Evolutionary conservation across 2,329 filamentous ascomycete genomes (phyloP), one percentile per base, ranked within the genome.

Genomic region (Penicillium sp.): DNA sequence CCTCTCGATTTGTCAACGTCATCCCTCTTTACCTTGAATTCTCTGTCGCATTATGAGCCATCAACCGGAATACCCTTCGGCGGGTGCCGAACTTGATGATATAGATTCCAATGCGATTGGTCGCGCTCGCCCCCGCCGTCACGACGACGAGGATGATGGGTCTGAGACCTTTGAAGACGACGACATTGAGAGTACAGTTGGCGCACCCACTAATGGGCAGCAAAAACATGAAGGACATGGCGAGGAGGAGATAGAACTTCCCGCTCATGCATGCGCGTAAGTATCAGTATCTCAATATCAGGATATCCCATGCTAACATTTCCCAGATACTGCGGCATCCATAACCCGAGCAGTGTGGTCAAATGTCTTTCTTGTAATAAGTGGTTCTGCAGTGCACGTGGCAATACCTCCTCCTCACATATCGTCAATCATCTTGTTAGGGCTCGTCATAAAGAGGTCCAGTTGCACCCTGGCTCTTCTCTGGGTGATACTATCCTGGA

Each of bases 351-450:
- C 71, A 94, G 89, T 62, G 95, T 99, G 53, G 94, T 99, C 66
- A 97, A 97, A 77, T 99, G 94, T 71, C 82, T 99, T 57, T 84
- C 88, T 56, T 99, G 94, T 80, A 93, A 85, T 79, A 99, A 97
- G 73, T 99, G 94, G 94, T 99, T 99, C 74, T 99, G 94, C 77
- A 97, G 92, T 75, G 92, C 93, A 56, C 90, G 93, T 67, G 93
- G 94, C 63, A 99, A 97, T 75, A 92, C 92, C 16, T 96, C 90
- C 48, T 97, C 93, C 24, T 96, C 93, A 32, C 94, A 99, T 72
- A 97, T 99, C 66, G 91, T 99, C 77, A 97, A 97, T 74, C 94
- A 99, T 71, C 85, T 99, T 32, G 94, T 99, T 56, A 89, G 95
- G 68, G 93, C 95, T 60, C 89, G 94, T 60, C 94, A 99, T 80